Evolutionary conservation across 139 green algal species (phyloP), one percentile per base, ranked within the genome.

Genomic region (Chlamydomonas applanata): DNA sequence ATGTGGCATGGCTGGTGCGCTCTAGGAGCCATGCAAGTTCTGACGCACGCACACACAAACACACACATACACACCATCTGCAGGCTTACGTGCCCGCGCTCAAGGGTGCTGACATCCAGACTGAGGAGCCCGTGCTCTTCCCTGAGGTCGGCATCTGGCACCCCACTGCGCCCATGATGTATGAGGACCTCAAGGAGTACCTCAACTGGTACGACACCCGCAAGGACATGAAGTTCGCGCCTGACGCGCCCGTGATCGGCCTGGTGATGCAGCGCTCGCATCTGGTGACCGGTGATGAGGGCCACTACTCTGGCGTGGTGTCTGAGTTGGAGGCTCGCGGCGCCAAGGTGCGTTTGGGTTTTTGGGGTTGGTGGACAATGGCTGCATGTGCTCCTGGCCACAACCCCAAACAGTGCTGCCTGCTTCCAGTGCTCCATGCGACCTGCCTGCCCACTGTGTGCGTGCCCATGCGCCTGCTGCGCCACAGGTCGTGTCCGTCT

Each of bases 181-280:
- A 97, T 69, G 95, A 98, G 82, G 95, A 99, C 83, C 65, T 98
- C 30, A 98, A 99, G 89, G 95, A 99, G 90, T 99, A 98, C 88
- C 89, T 99, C 29, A 99, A 98, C 92, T 99, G 95, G 95, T 98
- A 98, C 79, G 93, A 98, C 80, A 98, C 95, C 3, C 90, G 96
- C 67, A 89, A 87, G 80, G 96, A 99, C 88, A 84, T 96, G 24
- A 90, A 76, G 59, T 95, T 97, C 76, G 84, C 81, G 5, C 79
- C 84, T 63, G 92, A 99, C 49, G 92, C 94, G 0, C 96, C 96
- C 44, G 80, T 97, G 49, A 89, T 99, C 36, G 96, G 96, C 49
- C 87, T 99, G 69, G 94, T 99, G 61, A 88, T 99, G 76, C 96
- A 99, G 89, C 87, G 95, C 74, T 96, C 89, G 30, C 96, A 99